Conservation (phyloP, 148 eudicot genomes). For the Nyssa sinensis region DNA sequence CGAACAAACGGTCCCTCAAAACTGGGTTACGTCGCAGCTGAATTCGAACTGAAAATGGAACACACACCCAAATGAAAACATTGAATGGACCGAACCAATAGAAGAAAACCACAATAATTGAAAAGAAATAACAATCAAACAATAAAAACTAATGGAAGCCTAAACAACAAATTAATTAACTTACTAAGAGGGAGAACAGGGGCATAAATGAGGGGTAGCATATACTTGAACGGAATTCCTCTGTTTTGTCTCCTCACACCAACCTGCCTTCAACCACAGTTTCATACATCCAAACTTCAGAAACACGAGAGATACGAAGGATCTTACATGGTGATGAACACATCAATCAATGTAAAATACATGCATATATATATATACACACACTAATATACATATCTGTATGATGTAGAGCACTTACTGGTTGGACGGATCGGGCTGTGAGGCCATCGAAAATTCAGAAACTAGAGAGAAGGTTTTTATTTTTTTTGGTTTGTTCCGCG, state of each 20-base stretch:
- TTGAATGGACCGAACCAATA: background rate
- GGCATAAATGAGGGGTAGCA: conserved; percentile 84
- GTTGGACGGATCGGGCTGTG: conserved; percentile 39
- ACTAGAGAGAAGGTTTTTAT: background rate
- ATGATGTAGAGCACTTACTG: conserved; percentile 29
- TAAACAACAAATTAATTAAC: too few relatives aligned
- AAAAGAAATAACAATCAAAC: too few relatives aligned
- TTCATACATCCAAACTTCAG: background rate
- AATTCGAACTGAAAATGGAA: conserved; percentile 58
- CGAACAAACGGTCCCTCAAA: conserved; percentile 81
- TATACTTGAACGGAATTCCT: conserved; percentile 50
- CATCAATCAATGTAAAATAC: background rate
- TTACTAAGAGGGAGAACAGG: conserved; percentile 96
- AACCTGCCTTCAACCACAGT: conserved; percentile 29
- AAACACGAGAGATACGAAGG: background rate
- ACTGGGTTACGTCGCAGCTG: conserved; percentile 75
- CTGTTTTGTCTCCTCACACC: conserved; percentile 37
- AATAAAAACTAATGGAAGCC: background rate
- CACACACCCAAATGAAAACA: background rate
- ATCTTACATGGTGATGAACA: background rate
- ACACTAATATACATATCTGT: background rate
- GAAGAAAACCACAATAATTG: background rate
- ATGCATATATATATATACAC: background rate
- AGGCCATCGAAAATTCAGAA: conserved; percentile 31
- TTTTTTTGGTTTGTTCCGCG: background rate